These are phyloP conservation scores for Fusarium albidum DNA, from an alignment of 2,329 filamentous ascomycete species.

Conservation along the genomic window DNA sequence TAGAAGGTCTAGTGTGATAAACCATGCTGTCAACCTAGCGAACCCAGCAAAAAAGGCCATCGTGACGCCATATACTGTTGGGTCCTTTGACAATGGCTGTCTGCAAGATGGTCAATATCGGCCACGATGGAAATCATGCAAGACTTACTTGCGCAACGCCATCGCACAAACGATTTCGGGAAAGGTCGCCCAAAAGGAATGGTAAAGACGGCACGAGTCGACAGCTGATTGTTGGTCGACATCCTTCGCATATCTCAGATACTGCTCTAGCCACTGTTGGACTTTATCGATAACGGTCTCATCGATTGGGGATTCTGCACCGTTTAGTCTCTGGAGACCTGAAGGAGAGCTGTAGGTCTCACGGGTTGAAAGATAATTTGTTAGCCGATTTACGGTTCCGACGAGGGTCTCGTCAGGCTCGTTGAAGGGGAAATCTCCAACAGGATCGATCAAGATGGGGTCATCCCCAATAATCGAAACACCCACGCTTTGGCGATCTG, in stretches of 20 bases:
- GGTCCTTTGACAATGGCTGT: conserved; percentile 34
- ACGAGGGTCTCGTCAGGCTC: conserved; percentile 42
- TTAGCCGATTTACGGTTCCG: conserved; percentile 47
- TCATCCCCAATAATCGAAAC: conserved; percentile 35
- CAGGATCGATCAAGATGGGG: conserved; percentile 49
- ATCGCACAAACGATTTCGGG: conserved; percentile 56
- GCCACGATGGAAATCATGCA: neutral
- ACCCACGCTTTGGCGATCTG: conserved; percentile 45
- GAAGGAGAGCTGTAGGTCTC: conserved; percentile 14
- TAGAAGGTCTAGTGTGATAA: conserved; percentile 58
- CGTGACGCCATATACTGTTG: conserved; percentile 43
- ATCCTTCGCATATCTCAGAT: conserved; percentile 51
- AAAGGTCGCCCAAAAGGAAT: conserved; percentile 60
- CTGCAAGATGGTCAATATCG: conserved; percentile 30
- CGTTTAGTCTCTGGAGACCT: conserved; percentile 35
- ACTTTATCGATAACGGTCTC: conserved; percentile 55
- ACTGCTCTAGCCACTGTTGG: conserved; percentile 59
- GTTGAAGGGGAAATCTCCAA: conserved; percentile 56
- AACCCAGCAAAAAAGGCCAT: conserved; percentile 50
- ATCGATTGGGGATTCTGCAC: conserved; percentile 52
- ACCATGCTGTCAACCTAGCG: conserved; percentile 60
- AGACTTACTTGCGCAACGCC: conserved; percentile 50
- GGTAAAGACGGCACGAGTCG: conserved; percentile 55
- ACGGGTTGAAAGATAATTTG: conserved; percentile 48
- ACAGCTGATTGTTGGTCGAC: conserved; percentile 47